Base-by-base conservation (phyloP, 208 protist genomes). In the Acanthamoeba quina region DNA sequence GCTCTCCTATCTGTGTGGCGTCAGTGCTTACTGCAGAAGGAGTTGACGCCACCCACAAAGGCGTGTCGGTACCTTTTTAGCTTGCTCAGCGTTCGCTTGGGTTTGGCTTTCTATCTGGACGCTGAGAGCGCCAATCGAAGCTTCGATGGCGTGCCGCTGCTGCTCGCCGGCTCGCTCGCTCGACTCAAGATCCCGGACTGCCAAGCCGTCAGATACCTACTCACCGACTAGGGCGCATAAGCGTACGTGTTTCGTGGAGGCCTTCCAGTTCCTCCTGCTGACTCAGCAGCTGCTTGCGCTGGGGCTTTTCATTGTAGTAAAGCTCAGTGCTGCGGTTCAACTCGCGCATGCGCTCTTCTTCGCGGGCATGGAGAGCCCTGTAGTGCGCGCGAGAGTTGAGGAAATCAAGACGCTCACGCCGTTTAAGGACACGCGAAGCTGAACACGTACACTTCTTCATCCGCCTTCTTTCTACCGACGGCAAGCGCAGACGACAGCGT, bases 301-400 rank as follows among this genome's bases (percentile, higher is more conserved):
- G 72, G 31, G 74, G 41, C 13, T 83, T 83, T 0, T 31, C n/a
- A 26, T 83, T 49, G 17, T 56, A 58, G 74, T 83, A 83, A 24
- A 26, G 34, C 24, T 49, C 74, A 29, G 74, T 83, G 13, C 5
- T 34, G 17, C 10, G 24, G 29, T 83, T 83, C 24, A 83, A 13
- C 44, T 83, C 9, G 26, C n/a, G 37, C 47, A 83, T n/a, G 74
- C 44, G 74, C 74, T 83, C 74, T 17, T 37, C 44, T 31, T 83
- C 74, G 26, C 74, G 37, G 54, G 47, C 44, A 56, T 41, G 44
- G 74, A 83, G 24, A 29, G 34, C 74, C 10, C 74, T 83, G 11
- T 31, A 21, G 24, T 47, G 41, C 41, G 41, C 41, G 41, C 34
- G 41, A 3, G 41, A 47, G 41, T 47, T 47, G 5, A 47, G 41